These are phyloP conservation scores for Sugiyamaella japonica DNA, from an alignment of 1,139 yeast genomes.

Conservation along the genomic window DNA sequence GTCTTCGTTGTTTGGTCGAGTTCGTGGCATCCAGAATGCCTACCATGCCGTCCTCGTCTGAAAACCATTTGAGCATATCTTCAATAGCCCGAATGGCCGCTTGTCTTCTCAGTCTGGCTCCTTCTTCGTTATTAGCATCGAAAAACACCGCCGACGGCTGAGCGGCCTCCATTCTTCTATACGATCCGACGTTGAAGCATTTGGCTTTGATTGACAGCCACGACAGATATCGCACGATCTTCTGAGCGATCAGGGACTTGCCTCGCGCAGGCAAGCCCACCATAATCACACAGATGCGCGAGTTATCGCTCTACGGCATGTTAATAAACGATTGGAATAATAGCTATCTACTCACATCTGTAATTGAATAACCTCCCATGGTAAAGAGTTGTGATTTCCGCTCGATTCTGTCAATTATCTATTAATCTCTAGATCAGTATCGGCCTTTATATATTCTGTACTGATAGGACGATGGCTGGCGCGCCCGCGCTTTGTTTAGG, in stretches of 20 bases:
- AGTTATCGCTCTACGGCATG: conserved; percentile 29
- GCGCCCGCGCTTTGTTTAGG: conserved; percentile 2
- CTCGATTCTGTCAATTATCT: neutral
- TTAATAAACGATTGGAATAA: no score
- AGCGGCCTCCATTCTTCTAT: conserved; percentile 62
- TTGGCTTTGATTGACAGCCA: conserved; percentile 90
- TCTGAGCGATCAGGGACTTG: conserved; percentile 76
- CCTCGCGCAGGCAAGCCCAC: conserved; percentile 77
- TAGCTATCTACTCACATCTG: conserved; percentile 20
- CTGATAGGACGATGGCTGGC: conserved; percentile 8
- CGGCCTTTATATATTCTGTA: neutral
- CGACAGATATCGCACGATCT: conserved; percentile 80
- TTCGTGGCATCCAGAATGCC: conserved; percentile 92
- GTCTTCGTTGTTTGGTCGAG: conserved; percentile 70
- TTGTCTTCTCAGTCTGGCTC: conserved; percentile 59
- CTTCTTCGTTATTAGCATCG: conserved; percentile 64
- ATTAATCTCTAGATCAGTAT: no score
- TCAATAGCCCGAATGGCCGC: conserved; percentile 71
- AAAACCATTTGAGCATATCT: conserved; percentile 91
- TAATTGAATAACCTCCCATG: conserved; percentile 22
- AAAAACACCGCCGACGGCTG: conserved; percentile 77
- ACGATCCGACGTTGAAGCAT: conserved; percentile 86
- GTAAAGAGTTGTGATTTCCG: neutral
- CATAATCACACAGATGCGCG: conserved; percentile 45
- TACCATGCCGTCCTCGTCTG: conserved; percentile 76